Base-by-base conservation (phyloP, 768 basidiomycete genomes). In the Psilocybe tampanensis region DNA sequence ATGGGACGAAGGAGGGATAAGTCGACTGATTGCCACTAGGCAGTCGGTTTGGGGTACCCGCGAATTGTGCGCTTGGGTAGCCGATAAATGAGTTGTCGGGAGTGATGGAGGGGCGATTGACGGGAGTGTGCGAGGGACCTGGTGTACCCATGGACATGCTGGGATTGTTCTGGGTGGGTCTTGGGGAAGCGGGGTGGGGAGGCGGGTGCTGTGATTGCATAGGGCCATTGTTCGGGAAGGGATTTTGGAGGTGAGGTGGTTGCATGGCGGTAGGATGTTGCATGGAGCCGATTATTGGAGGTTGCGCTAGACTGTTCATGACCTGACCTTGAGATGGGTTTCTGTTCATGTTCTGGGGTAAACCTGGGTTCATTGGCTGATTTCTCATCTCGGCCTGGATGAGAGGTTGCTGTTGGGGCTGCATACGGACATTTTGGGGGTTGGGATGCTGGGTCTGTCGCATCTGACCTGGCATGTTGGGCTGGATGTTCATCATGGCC, bases 61-160 rank as follows among this genome's bases (percentile, higher is more conserved):
- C 66, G 70, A 66, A 74, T 54, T 72, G 74, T 0, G 70, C 45
- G 47, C 68, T 69, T 39, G 66, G 72, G 60, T 80, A 79, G 59
- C 72, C 70, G 60, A 82, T 76, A 59, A 78, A 82, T 47, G 68
- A 52, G 53, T 80, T 78, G 44, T 82, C 81, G 18, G 81, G 76
- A 6, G 75, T 74, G 70, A 80, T 80, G 48, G 74, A 76, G 0
- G 68, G 54, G n/a, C 76, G 78, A 62, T 71, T 76, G 17, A 68
- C 68, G n/a, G 74, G 71, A 11, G 71, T 69, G 48, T 76, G 78
- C 29, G 76, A 75, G 17, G 75, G 70, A 1, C 72, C 73, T 9
- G 75, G 68, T 7, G 71, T 70, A 5, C 61, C 47, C 72, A 77
- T 75, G 50, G 67, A 62, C 69, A 78, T 74, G 58, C 66, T 74